Conservation (phyloP, 306 rosid genomes). For the Benincasa hispida region DNA sequence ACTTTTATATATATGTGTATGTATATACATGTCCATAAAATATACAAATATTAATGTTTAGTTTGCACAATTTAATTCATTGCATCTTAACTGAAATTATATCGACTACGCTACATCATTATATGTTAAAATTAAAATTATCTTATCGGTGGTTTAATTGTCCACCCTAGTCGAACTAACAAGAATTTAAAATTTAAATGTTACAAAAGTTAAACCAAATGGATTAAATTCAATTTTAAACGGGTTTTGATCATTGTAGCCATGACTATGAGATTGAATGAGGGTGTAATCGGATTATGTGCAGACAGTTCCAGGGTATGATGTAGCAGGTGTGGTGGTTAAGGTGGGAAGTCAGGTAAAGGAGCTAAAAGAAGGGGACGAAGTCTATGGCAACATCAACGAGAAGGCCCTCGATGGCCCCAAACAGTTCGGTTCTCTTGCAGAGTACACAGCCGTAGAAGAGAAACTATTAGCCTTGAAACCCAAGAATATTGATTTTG, state of each 20-base stretch:
- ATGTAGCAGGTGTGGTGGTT: conserved; percentile 82
- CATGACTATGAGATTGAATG: neutral
- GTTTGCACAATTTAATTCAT: neutral
- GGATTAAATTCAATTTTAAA: neutral
- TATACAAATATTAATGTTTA: too few relatives aligned
- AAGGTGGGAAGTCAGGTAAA: conserved; percentile 69
- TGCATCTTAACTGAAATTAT: too few relatives aligned
- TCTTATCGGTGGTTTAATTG: neutral
- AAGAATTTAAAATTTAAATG: neutral
- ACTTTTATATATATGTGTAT: too few relatives aligned
- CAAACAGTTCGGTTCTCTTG: conserved; percentile 75
- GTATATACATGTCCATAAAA: too few relatives aligned
- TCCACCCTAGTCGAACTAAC: neutral
- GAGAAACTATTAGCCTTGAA: conserved; percentile 66
- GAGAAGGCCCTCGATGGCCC: conserved; percentile 91
- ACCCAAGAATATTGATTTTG: conserved; percentile 68
- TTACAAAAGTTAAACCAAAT: neutral
- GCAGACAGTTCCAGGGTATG: conserved; percentile 94
- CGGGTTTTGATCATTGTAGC: neutral
- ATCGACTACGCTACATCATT: neutral
- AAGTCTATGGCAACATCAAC: conserved; percentile 70
- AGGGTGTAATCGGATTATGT: neutral
- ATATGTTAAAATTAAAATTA: too few relatives aligned
- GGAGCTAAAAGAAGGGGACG: conserved; percentile 75
- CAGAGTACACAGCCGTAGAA: conserved; percentile 89